Percentiles rank a stretch among this genome's conserved stretches.
Conservation (phyloP, 2,329 filamentous ascomycete species). For the Incumbomyces lentus region DNA sequence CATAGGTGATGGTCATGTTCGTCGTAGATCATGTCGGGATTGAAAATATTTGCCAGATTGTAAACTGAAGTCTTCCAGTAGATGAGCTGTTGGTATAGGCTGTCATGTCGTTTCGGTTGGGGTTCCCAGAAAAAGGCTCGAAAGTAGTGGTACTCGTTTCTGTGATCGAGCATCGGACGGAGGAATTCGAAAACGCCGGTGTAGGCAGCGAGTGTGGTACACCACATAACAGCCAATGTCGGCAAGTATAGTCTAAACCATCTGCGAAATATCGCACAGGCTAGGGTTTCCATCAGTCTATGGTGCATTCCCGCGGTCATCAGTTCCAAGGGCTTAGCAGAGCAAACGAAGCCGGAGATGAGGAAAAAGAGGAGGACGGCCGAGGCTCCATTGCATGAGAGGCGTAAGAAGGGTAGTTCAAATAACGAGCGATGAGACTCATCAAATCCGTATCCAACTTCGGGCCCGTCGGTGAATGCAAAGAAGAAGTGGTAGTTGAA, state of each 20-base stretch:
- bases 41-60: constrained; percentile 1
- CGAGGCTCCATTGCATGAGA: background rate
- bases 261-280: constrained; percentile 41
- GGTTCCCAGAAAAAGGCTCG: constrained; percentile 2
- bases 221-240: background rate
- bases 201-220: background rate
- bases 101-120: constrained; percentile 4
- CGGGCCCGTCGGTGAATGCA: constrained; percentile 1
- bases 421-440: background rate
- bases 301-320: constrained; percentile 24
- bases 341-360: constrained; percentile 1
- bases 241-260: constrained; percentile 37
- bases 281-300: constrained; percentile 33
- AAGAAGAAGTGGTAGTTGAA: constrained; percentile 1
- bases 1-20: constrained; percentile 6
- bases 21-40: background rate
- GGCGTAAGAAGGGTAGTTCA: background rate
- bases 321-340: background rate
- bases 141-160: background rate
- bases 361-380: constrained; percentile 4
- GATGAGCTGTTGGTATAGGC: constrained; percentile 1
- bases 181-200: background rate
- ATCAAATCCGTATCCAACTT: background rate
- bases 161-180: background rate
- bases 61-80: constrained; percentile 4